Evolutionary conservation across 108 stramenopile species (phyloP), one percentile per base, ranked within the genome.

Genomic region (Conticribra weissflogii): DNA sequence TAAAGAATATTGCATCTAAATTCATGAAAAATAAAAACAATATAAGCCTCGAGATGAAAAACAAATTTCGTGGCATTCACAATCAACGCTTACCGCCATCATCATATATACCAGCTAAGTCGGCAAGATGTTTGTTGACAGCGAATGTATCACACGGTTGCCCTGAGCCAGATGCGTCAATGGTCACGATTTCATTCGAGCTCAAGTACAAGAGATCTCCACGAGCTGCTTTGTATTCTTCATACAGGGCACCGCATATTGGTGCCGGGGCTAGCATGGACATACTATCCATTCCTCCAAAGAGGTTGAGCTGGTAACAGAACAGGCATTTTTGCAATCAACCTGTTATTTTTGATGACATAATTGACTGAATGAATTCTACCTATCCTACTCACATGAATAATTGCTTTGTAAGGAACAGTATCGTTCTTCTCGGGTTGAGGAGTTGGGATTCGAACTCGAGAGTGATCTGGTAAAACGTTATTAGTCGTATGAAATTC

Each of bases 141-240:
- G 82, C 85, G 62, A 83, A 86, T 18, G 36, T 63, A 7, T 33
- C 27, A 28, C 85, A 86, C n/a, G 79, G 68, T 62, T 83, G 84
- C 1, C 67, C 58, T 0, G 70, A 76, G 2, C 53, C 34, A 0
- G 74, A 45, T 12, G 79, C 74, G 60, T 81, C 57, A 46, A 81
- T 50, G 17, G 61, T 63, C 19, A 76, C 36, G 15, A 81, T 23
- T 15, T 46, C 33, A 24, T 53, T 47, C 0, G 21, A 0, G 0
- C 2, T 29, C 15, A 68, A 21, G 49, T 44, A 25, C 30, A 64
- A 22, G 28, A 15, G 15, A 1, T 25, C 28, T 9, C 71, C 71
- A 36, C 75, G 3, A 14, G 17, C n/a, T 1, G 19, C 1, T 32
- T 30, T 70, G 33, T 76, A 76, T 34, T 76, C 69, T 9, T 70